phyloP scores from a whole-genome alignment of 192 early-diverging fungal species.

The Allomyces arbusculus region DNA sequence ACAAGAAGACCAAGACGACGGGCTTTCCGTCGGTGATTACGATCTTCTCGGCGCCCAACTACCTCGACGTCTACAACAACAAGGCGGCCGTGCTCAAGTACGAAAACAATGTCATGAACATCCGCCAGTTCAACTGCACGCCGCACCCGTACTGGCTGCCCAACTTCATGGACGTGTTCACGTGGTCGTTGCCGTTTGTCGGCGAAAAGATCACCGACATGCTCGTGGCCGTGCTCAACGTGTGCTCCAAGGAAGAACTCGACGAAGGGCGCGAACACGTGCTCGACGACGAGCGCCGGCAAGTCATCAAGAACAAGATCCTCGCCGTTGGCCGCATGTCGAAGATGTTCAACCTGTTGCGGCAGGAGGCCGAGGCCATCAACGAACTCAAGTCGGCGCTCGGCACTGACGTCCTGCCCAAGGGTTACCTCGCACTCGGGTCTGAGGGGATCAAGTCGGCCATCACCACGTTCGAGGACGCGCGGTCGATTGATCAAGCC shows the following conservation, averaged over 20 bases:
- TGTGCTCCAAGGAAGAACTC: slow-evolving; percentile 89
- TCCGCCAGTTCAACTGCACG: slow-evolving; percentile 82
- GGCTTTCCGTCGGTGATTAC: slow-evolving; percentile 94
- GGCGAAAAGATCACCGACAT: slow-evolving; percentile 98
- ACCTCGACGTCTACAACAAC: slow-evolving; percentile 95
- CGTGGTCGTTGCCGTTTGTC: slow-evolving; percentile 93
- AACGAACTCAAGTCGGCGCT: slow-evolving; percentile 80
- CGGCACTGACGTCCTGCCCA: slow-evolving; percentile 64
- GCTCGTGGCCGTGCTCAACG: slow-evolving; percentile 80
- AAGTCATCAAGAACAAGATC: slow-evolving; percentile 69
- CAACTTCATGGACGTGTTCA: slow-evolving; percentile 98
- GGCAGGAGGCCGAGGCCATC: slow-evolving; percentile 78
- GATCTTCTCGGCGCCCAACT: slow-evolving; percentile 95
- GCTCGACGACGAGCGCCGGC: slow-evolving; percentile 36
- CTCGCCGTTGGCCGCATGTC: slow-evolving; percentile 81
- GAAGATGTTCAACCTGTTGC: slow-evolving; percentile 67
- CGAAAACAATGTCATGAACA: slow-evolving; percentile 99
- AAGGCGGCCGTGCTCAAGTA: slow-evolving; percentile 96
- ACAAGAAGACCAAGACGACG: slow-evolving; percentile 76
- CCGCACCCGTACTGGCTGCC: slow-evolving; percentile 97
- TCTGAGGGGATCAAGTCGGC: slow-evolving; percentile 80
- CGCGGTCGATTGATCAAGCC: slow-evolving; percentile 67
- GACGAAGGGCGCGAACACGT: slow-evolving; percentile 27
- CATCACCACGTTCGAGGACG: slow-evolving; percentile 82
- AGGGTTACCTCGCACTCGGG: slow-evolving; percentile 68